These are phyloP conservation scores for Forsythia viridissima DNA, from an alignment of 257 asterid species.

Conservation along the genomic window DNA sequence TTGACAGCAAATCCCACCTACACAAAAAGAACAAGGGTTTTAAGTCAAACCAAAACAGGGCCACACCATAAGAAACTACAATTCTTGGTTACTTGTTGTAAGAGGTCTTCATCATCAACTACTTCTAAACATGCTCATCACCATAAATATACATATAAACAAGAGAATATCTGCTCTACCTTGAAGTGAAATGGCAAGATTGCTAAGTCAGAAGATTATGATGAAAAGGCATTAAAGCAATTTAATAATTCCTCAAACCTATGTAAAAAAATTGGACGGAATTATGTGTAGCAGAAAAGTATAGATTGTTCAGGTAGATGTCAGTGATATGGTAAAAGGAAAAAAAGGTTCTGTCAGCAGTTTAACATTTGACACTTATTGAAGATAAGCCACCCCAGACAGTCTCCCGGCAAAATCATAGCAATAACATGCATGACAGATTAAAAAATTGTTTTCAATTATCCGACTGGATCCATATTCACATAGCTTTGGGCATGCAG, in stretches of 20 bases:
- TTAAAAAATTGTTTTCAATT: background rate
- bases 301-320: background rate
- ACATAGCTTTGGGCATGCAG: background rate
- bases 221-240: background rate
- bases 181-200: conserved; percentile 1
- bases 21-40: conserved; percentile 14
- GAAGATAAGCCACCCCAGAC: background rate
- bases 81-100: background rate
- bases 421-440: background rate
- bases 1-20: conserved; percentile 93
- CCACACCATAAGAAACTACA: conserved; percentile 4
- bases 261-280: background rate
- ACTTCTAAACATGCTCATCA: background rate
- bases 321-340: background rate
- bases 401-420: background rate
- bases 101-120: background rate
- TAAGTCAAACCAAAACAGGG: background rate
- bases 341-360: background rate
- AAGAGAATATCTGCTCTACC: conserved; percentile 1
- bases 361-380: background rate
- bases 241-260: background rate
- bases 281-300: background rate
- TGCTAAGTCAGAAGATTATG: background rate
- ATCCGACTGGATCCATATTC: background rate
- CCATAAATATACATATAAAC: background rate